These are phyloP conservation scores for Meira miltonrushii DNA, from an alignment of 1,284 basidiomycete genomes.

Conservation along the genomic window DNA sequence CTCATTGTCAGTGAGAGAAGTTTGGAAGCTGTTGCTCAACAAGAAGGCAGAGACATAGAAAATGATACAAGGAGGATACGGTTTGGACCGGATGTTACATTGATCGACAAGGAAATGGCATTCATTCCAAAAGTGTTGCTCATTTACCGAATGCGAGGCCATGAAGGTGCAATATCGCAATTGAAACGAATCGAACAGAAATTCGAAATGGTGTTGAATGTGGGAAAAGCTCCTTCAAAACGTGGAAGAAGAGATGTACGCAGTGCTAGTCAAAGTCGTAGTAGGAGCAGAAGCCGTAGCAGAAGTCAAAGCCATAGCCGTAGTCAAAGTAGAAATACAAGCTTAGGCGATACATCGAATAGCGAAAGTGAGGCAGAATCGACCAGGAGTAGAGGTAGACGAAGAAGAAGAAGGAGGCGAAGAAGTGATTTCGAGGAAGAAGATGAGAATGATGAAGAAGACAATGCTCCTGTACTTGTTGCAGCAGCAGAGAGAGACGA, in stretches of 20 bases:
- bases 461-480: neutral
- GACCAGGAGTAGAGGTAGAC: neutral
- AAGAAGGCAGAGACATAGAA: neutral
- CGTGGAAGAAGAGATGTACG: neutral
- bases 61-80: too few species aligned
- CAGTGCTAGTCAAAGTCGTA: neutral
- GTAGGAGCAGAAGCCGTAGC: conserved; percentile 5
- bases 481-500: conserved; percentile 3
- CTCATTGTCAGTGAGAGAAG: neutral
- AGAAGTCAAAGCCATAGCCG: neutral
- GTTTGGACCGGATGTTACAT: neutral
- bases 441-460: neutral
- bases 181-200: neutral
- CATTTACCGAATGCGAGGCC: neutral
- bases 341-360: neutral
- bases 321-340: conserved; percentile 6
- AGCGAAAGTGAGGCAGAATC: neutral
- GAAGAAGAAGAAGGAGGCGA: neutral
- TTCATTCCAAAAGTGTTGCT: neutral
- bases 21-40: neutral
- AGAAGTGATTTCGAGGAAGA: neutral
- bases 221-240: neutral
- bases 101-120: neutral
- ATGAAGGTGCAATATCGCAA: neutral
- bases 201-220: conserved; percentile 6